A percentile compares a stretch with the other conserved stretches of the same genome.
Conservation (phyloP, 805 yeast genomes). For the Metschnikowia lochheadii region DNA sequence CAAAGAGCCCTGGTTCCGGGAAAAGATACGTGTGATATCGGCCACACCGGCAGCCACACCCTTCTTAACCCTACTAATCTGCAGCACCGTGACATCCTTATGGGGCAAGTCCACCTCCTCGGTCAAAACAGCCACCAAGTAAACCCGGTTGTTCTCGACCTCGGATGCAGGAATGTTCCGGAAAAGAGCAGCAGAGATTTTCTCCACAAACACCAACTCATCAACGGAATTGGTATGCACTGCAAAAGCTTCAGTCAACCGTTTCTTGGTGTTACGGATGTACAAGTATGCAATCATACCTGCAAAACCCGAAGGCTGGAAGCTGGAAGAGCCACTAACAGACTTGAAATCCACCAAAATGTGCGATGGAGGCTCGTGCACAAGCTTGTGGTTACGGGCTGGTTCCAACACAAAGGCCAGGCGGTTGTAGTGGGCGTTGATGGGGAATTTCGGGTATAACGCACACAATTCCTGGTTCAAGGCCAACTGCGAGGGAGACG, state of each 20-base stretch:
- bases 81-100: constrained; percentile 28
- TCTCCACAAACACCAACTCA: constrained; percentile 54
- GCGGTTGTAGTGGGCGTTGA: constrained; percentile 30
- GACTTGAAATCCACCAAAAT: constrained; percentile 74
- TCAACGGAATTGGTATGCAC: constrained; percentile 58
- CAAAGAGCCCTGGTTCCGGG: constrained; percentile 57
- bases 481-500: constrained; percentile 57
- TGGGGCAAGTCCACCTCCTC: constrained; percentile 55
- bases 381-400: constrained; percentile 42
- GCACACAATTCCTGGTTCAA: constrained; percentile 68
- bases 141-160: constrained; percentile 60
- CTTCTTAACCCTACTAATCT: constrained; percentile 49
- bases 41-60: constrained; percentile 89
- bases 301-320: constrained; percentile 61
- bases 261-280: constrained; percentile 56
- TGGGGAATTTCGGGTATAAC: constrained; percentile 67
- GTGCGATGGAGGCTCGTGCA: constrained; percentile 54
- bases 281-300: constrained; percentile 73
- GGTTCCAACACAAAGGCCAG: constrained; percentile 40
- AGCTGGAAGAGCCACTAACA: constrained; percentile 53
- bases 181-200: constrained; percentile 74
- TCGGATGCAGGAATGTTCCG: constrained; percentile 69
- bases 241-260: constrained; percentile 77
- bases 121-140: constrained; percentile 69
- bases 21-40: constrained; percentile 75